A percentile compares a stretch with the other conserved stretches of the same genome.
These are phyloP conservation scores for Sarocladiaceae sp. DNA, from an alignment of 2,329 filamentous ascomycete species.

Conservation along the genomic window DNA sequence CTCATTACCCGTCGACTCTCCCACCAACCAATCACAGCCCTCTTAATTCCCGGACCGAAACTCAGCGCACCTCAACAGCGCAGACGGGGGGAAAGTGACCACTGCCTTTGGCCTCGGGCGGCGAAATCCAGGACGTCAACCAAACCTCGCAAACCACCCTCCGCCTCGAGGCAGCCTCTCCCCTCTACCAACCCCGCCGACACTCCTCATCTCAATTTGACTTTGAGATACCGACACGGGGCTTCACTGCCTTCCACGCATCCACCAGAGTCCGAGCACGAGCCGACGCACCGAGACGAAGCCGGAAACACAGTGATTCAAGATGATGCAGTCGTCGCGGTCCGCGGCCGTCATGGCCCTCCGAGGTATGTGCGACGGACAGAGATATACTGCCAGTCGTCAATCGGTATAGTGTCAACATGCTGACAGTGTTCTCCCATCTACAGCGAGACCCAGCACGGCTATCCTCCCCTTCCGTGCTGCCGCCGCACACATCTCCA, in stretches of 20 bases:
- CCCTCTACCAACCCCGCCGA: constrained; percentile 11
- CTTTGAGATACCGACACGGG: too few species aligned
- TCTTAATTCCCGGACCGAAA: constrained; percentile 19
- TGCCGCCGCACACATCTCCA: constrained; percentile 59
- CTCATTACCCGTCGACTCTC: not conserved
- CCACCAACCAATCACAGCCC: constrained; percentile 22
- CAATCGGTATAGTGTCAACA: not conserved
- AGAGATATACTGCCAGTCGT: not conserved
- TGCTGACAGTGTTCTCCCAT: constrained; percentile 10
- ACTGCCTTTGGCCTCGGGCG: too few species aligned
- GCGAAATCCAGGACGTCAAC: constrained; percentile 25
- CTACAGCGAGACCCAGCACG: constrained; percentile 58
- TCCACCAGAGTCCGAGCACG: not conserved
- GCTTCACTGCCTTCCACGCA: too few species aligned
- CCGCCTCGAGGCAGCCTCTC: constrained; percentile 12
- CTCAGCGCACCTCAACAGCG: not conserved
- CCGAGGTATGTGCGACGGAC: constrained; percentile 35
- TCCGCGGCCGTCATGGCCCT: constrained; percentile 46
- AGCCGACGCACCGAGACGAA: constrained; percentile 1
- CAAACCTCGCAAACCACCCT: constrained; percentile 12
- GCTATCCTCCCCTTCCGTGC: constrained; percentile 58
- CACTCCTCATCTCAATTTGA: not conserved
- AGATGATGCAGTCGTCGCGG: constrained; percentile 44
- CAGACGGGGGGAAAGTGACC: too few species aligned
- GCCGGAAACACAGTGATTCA: constrained; percentile 13